Percentiles rank a stretch among this genome's conserved stretches.
phyloP scores from a whole-genome alignment of 2,329 filamentous ascomycete species.

The Colletotrichum truncatum region DNA sequence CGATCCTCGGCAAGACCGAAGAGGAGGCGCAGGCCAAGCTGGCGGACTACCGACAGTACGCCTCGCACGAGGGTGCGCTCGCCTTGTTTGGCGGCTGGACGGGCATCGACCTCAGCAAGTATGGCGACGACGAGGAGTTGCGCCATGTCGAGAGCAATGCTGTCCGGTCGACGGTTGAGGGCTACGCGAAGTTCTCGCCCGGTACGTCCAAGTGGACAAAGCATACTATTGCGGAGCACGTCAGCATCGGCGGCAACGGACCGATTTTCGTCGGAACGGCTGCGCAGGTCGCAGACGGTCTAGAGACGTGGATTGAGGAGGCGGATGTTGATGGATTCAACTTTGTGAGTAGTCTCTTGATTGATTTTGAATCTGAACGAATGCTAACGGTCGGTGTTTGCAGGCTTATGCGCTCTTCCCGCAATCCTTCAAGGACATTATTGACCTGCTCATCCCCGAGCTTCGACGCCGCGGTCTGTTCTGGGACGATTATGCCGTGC shows the following conservation, averaged over 20 bases:
- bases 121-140: conserved; percentile 72
- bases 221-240: conserved; percentile 72
- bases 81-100: conserved; percentile 81
- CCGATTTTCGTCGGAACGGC: conserved; percentile 72
- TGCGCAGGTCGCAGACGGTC: conserved; percentile 70
- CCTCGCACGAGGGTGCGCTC: conserved; percentile 69
- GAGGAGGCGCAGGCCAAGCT: conserved; percentile 74
- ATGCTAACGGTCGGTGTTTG: neutral
- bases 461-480: conserved; percentile 67
- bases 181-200: conserved; percentile 64
- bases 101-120: conserved; percentile 63
- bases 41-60: conserved; percentile 68
- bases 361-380: neutral
- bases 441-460: conserved; percentile 72
- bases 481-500: conserved; percentile 62
- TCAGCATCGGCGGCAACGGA: conserved; percentile 74
- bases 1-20: conserved; percentile 71
- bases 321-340: conserved; percentile 82
- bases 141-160: conserved; percentile 70
- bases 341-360: conserved; percentile 55
- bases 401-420: conserved; percentile 74
- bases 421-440: conserved; percentile 73
- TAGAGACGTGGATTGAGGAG: conserved; percentile 74
- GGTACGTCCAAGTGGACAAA: conserved; percentile 77
- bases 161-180: conserved; percentile 65